Base-by-base conservation (phyloP, 164 flowering plant species). In the Liquidambar formosana region DNA sequence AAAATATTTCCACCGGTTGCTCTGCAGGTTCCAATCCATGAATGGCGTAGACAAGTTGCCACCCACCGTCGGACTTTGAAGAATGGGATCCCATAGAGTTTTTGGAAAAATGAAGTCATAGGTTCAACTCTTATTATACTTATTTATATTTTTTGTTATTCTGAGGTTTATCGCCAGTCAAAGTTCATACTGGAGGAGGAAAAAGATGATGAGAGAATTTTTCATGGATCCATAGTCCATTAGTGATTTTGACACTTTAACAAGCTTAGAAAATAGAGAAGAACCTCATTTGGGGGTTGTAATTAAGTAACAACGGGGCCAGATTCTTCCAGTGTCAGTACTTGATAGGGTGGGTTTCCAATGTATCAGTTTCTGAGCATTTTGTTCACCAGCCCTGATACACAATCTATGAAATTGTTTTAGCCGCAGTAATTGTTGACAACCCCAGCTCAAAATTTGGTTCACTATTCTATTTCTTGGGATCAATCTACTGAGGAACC, bases 1-100 rank as follows among this genome's bases (percentile, higher is more conserved):
- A 13, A 53, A 16, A 57, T 8, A 14, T 49, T 51, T 71, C 10
- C 14, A 28, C 60, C 45, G 58, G 28, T 52, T 49, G 11, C 26
- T 54, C 8, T 68, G 67, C 87, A 91, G 94, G 86, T 94, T 43
- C 97, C 96, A 18, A 78, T 88, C 53, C 77, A 66, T 51, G 84
- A 84, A 75, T 91, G 97, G 94, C 83, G 89, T 66, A 87, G 84
- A 80, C 93, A 91, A 81, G 78, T 94, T 66, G 94, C 86, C 19
- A 63, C 21, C 26, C 74, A 54, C 2, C 68, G 68, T 63, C 67
- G 57, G 68, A 66, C 60, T 41, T 75, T 54, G 4, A 81, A 73
- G 76, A 75, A 82, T 66, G 61, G 49, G 44, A 46, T 46, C 6
- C 19, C 65, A 10, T 65, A 69, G 58, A 41, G 25, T 47, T 33